Evolutionary conservation across 2,329 filamentous ascomycete species (phyloP).

Genomic region (Ascosphaera pollenicola): DNA sequence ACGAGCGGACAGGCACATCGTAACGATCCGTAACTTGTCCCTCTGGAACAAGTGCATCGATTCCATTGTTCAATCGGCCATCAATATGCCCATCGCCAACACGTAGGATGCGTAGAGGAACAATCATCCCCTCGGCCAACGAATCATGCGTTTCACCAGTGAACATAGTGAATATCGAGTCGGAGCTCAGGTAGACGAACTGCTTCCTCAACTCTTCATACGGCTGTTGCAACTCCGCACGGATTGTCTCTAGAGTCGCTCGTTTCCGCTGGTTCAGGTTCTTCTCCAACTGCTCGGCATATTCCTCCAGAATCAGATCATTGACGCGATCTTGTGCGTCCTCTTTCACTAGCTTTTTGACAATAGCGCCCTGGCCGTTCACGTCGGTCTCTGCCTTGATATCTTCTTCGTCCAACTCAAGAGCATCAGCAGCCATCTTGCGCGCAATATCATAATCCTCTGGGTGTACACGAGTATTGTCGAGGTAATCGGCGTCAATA

Average conservation of each 20-base stretch:
- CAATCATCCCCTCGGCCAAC: constrained; percentile 71
- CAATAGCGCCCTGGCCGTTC: constrained; percentile 70
- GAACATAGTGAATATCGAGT: constrained; percentile 88
- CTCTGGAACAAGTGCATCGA: constrained; percentile 70
- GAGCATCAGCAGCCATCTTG: constrained; percentile 93
- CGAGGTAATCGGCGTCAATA: constrained; percentile 67
- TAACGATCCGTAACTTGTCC: constrained; percentile 58
- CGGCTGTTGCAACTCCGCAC: constrained; percentile 73
- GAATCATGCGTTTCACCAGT: constrained; percentile 80
- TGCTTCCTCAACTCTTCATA: constrained; percentile 83
- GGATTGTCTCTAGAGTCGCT: constrained; percentile 86
- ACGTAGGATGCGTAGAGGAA: constrained; percentile 69
- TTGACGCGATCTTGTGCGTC: constrained; percentile 90
- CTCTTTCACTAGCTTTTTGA: constrained; percentile 85
- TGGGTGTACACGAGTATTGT: constrained; percentile 91
- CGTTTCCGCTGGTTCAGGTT: constrained; percentile 91
- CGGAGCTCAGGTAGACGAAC: constrained; percentile 45
- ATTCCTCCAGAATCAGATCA: constrained; percentile 87
- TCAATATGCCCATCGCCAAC: constrained; percentile 87
- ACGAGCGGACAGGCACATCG: constrained; percentile 43
- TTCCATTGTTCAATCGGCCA: constrained; percentile 78
- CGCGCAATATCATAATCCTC: constrained; percentile 96
- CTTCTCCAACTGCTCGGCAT: constrained; percentile 80
- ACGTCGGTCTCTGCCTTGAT: constrained; percentile 88
- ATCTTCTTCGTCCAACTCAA: constrained; percentile 94